Evolutionary conservation across 208 protist species (phyloP).

Genomic region (Angomonas desouzai): DNA sequence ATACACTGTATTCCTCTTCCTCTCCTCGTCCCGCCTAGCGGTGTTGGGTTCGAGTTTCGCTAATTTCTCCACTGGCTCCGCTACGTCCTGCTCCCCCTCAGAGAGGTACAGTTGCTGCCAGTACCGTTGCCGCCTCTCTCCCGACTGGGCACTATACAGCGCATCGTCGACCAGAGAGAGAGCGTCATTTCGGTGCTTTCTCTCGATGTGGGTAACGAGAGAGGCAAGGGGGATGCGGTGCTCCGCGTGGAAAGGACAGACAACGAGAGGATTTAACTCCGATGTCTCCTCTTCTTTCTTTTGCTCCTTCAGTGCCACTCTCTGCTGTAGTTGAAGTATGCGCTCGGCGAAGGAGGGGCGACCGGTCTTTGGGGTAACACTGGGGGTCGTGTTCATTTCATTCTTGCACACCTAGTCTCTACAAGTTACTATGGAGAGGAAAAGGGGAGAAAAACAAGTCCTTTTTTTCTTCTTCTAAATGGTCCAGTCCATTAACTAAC

Average conservation of each 20-base stretch:
- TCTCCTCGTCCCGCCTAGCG: background rate
- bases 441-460: no score
- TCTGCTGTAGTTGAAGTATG: slow-evolving; percentile 11
- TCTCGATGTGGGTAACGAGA: slow-evolving; percentile 26
- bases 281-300: slow-evolving; percentile 9
- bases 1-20: slow-evolving; percentile 2
- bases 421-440: background rate
- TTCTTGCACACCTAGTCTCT: no score
- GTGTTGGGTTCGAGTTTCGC: background rate
- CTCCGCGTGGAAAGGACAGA: slow-evolving; percentile 36
- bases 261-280: background rate
- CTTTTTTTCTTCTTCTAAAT: slow-evolving; percentile 7
- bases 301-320: background rate
- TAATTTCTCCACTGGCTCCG: background rate
- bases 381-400: background rate
- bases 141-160: slow-evolving; percentile 32
- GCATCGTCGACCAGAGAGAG: slow-evolving; percentile 23
- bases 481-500: no score
- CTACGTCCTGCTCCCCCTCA: background rate
- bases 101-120: slow-evolving; percentile 18
- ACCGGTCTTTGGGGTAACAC: background rate
- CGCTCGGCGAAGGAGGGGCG: slow-evolving; percentile 9
- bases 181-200: slow-evolving; percentile 27
- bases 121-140: slow-evolving; percentile 20
- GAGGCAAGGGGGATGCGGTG: slow-evolving; percentile 38